Evolutionary conservation across 2,329 filamentous ascomycete genomes (phyloP).

Genomic region (Torrubiellomyces zombiae): DNA sequence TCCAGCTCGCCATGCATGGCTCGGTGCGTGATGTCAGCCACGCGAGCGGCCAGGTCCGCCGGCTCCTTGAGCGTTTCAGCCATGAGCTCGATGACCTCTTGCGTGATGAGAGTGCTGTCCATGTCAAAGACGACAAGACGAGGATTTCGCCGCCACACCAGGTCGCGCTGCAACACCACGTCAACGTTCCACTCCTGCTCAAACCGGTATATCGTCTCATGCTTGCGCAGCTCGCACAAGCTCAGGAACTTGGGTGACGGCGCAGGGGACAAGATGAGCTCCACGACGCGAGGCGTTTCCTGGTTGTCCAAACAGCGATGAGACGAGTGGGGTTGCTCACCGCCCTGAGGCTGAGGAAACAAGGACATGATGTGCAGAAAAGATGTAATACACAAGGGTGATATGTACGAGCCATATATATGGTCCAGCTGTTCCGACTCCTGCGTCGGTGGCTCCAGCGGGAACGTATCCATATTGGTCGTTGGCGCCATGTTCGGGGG

Average conservation of each 20-base stretch:
- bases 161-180: slow-evolving; percentile 59
- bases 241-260: slow-evolving; percentile 46
- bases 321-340: slow-evolving; percentile 38
- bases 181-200: slow-evolving; percentile 84
- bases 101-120: slow-evolving; percentile 93
- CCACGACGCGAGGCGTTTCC: slow-evolving; percentile 45
- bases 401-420: slow-evolving; percentile 49
- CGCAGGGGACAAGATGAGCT: slow-evolving; percentile 45
- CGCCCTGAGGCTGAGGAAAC: slow-evolving; percentile 36
- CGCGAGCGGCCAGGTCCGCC: slow-evolving; percentile 59
- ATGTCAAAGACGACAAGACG: slow-evolving; percentile 93
- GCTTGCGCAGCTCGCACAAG: slow-evolving; percentile 54
- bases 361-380: slow-evolving; percentile 50
- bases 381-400: slow-evolving; percentile 46
- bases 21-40: slow-evolving; percentile 77
- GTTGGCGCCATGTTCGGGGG: slow-evolving; percentile 43
- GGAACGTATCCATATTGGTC: slow-evolving; percentile 38
- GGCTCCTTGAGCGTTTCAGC: slow-evolving; percentile 57
- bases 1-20: slow-evolving; percentile 95
- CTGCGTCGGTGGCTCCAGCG: slow-evolving; percentile 39
- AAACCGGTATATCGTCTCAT: slow-evolving; percentile 69
- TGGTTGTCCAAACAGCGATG: slow-evolving; percentile 48
- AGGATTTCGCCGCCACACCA: slow-evolving; percentile 60
- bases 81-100: slow-evolving; percentile 94
- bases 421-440: slow-evolving; percentile 43